A percentile compares a stretch with the other conserved stretches of the same genome.
Conservation (phyloP, 495 filamentous ascomycete genomes). For the Chaetomium fimeti region DNA sequence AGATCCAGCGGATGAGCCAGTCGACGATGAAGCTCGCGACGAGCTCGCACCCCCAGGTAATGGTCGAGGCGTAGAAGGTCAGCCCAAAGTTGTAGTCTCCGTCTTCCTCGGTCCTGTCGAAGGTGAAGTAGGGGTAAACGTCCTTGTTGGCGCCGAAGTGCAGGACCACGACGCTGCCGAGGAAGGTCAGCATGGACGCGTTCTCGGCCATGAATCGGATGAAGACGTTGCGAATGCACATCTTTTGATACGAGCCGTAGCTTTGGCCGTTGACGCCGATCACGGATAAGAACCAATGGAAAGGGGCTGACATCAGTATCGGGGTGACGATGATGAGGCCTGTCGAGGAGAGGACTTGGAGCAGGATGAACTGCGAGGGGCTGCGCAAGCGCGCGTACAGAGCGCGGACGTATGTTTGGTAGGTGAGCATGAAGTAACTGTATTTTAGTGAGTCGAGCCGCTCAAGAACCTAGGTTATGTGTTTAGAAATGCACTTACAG, state of each 20-base stretch:
- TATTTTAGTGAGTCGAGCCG: slow-evolving; percentile 28
- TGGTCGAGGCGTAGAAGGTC: slow-evolving; percentile 57
- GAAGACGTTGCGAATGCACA: slow-evolving; percentile 59
- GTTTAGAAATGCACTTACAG: slow-evolving; percentile 43
- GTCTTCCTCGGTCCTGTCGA: slow-evolving; percentile 45
- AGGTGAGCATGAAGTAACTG: slow-evolving; percentile 61
- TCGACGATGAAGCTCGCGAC: slow-evolving; percentile 56
- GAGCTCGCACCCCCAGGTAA: slow-evolving; percentile 64
- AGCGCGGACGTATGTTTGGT: slow-evolving; percentile 68
- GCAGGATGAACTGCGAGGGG: slow-evolving; percentile 57
- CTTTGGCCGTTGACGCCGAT: slow-evolving; percentile 52
- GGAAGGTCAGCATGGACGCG: slow-evolving; percentile 63
- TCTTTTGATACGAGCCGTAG: slow-evolving; percentile 60
- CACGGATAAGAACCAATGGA: slow-evolving; percentile 51
- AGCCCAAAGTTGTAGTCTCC: slow-evolving; percentile 55
- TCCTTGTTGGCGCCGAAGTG: slow-evolving; percentile 63
- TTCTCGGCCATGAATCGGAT: slow-evolving; percentile 61
- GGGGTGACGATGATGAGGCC: slow-evolving; percentile 59
- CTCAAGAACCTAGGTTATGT: neutral
- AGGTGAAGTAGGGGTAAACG: slow-evolving; percentile 59
- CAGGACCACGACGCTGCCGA: slow-evolving; percentile 58
- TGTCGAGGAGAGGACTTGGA: slow-evolving; percentile 57
- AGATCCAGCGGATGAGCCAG: slow-evolving; percentile 52
- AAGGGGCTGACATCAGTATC: slow-evolving; percentile 56
- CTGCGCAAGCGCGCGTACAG: slow-evolving; percentile 62